phyloP scores from a whole-genome alignment of 495 filamentous ascomycete genomes.

The Hypoxylon cercidicola region DNA sequence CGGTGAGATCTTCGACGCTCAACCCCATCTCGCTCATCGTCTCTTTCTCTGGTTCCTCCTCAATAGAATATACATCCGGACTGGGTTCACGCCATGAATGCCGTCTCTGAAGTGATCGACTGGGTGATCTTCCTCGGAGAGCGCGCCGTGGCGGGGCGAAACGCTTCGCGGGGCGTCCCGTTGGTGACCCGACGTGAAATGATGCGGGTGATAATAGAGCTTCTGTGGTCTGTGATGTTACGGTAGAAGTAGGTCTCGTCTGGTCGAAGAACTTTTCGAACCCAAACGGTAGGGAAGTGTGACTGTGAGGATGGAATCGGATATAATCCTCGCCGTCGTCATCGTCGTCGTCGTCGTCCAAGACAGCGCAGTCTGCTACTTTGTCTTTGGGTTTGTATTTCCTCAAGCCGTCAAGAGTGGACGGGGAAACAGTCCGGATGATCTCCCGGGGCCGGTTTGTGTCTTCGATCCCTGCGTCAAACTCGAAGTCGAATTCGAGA shows the following conservation, averaged over 20 bases:
- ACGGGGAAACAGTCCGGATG: constrained; percentile 59
- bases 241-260: constrained; percentile 35
- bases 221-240: constrained; percentile 42
- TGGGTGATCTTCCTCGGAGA: constrained; percentile 33
- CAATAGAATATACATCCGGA: constrained; percentile 62
- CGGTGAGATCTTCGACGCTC: constrained; percentile 40
- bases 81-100: constrained; percentile 63
- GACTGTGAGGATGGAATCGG: constrained; percentile 43
- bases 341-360: constrained; percentile 48
- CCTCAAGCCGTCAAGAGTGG: constrained; percentile 57
- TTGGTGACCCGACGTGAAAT: constrained; percentile 42
- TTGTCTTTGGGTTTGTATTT: constrained; percentile 48
- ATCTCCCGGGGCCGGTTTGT: constrained; percentile 51
- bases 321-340: constrained; percentile 55
- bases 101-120: constrained; percentile 44
- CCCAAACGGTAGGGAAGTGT: constrained; percentile 44
- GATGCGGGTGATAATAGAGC: constrained; percentile 43
- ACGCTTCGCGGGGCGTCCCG: constrained; percentile 31
- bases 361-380: constrained; percentile 48
- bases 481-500: constrained; percentile 57
- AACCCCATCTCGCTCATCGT: constrained; percentile 49
- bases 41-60: constrained; percentile 60
- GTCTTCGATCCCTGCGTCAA: constrained; percentile 63
- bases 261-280: constrained; percentile 46
- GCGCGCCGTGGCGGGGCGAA: constrained; percentile 40